Percentiles rank a stretch among this genome's conserved stretches.
phyloP scores from a whole-genome alignment of 2,329 filamentous ascomycete genomes.

The Graphilbum fragrans region DNA sequence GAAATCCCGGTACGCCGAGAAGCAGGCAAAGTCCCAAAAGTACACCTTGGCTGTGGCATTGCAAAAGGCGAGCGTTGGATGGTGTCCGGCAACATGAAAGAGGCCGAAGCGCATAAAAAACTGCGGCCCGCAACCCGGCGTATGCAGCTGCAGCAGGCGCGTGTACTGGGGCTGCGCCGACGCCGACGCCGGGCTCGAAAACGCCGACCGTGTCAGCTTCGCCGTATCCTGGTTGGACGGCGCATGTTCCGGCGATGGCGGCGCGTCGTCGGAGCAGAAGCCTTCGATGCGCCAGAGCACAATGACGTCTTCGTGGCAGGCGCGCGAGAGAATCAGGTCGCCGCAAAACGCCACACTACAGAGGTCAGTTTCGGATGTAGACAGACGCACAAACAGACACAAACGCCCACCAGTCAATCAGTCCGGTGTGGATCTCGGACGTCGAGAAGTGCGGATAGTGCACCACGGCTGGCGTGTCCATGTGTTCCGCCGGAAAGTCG shows the following conservation, averaged over 20 bases:
- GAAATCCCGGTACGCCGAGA: slow-evolving; percentile 45
- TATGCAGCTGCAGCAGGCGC: slow-evolving; percentile 55
- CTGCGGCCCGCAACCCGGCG: slow-evolving; percentile 47
- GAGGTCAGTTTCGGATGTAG: no score
- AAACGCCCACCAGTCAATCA: slow-evolving; percentile 57
- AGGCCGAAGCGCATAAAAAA: slow-evolving; percentile 70
- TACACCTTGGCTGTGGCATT: slow-evolving; percentile 55
- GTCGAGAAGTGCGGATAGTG: slow-evolving; percentile 73
- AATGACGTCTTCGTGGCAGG: slow-evolving; percentile 58
- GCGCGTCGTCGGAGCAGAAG: slow-evolving; percentile 49
- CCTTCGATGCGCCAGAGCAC: slow-evolving; percentile 68
- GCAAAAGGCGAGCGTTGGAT: slow-evolving; percentile 61
- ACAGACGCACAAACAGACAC: not conserved
- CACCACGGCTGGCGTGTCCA: slow-evolving; percentile 45
- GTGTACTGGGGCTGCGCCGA: slow-evolving; percentile 44
- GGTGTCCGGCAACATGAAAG: slow-evolving; percentile 44
- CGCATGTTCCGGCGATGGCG: slow-evolving; percentile 40
- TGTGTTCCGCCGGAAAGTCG: slow-evolving; percentile 43
- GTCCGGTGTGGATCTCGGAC: slow-evolving; percentile 60
- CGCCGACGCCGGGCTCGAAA: slow-evolving; percentile 39
- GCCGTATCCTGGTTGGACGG: slow-evolving; percentile 48
- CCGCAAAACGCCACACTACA: slow-evolving; percentile 62
- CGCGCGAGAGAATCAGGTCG: slow-evolving; percentile 62
- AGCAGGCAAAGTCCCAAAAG: slow-evolving; percentile 64
- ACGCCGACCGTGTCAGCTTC: slow-evolving; percentile 57